Evolutionary conservation across 148 eudicot species (phyloP).

Genomic region (Vaccinium darrowii): DNA sequence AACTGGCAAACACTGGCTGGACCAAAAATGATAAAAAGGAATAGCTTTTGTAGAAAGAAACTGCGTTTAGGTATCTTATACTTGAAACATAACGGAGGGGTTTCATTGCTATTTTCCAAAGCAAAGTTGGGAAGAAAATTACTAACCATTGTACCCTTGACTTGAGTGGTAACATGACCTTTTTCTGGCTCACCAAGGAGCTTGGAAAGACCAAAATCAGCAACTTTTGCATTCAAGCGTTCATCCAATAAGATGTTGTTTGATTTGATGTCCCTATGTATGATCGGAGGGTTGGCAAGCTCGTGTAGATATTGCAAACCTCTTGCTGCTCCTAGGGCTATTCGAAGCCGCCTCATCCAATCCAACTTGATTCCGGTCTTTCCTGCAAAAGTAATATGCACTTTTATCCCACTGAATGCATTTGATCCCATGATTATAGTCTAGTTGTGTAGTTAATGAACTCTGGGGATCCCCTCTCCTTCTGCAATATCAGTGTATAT

Average conservation of each 20-base stretch:
- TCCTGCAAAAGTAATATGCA: constrained; percentile 26
- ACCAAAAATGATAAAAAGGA: neutral
- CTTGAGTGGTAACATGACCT: constrained; percentile 48
- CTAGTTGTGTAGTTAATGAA: neutral
- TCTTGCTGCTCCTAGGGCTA: constrained; percentile 55
- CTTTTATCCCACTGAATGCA: neutral
- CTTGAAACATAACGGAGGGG: neutral
- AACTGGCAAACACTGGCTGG: neutral
- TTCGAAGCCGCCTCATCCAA: constrained; percentile 47
- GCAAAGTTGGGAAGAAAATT: constrained; percentile 8
- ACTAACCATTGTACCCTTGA: constrained; percentile 61
- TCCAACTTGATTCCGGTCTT: constrained; percentile 49
- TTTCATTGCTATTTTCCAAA: neutral
- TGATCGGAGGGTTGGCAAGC: constrained; percentile 57
- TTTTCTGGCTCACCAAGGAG: constrained; percentile 30
- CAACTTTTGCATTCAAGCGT: constrained; percentile 49
- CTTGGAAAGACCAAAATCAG: constrained; percentile 59
- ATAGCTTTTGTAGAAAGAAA: neutral
- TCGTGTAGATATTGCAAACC: constrained; percentile 57
- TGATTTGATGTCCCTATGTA: constrained; percentile 60
- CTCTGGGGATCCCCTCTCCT: neutral
- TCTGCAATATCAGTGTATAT: neutral
- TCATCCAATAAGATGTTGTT: constrained; percentile 50
- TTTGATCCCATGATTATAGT: neutral
- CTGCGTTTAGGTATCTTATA: neutral